Evolutionary conservation across 2,329 filamentous ascomycete species (phyloP).

Genomic region (Fusarium hostae): DNA sequence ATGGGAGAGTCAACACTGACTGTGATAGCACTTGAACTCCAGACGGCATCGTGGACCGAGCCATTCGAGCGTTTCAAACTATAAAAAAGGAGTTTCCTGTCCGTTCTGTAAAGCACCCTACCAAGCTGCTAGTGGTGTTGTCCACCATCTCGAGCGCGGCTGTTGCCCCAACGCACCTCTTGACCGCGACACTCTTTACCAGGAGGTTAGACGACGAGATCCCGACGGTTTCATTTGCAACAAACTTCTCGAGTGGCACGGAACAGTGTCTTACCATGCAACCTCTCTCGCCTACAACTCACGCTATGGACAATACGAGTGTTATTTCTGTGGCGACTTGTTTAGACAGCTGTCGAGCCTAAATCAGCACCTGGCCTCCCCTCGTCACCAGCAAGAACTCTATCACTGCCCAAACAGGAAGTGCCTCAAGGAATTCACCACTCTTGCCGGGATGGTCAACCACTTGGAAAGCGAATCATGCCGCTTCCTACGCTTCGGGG

Average conservation of each 20-base stretch:
- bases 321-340: conserved; percentile 57
- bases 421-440: conserved; percentile 53
- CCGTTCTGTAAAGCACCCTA: conserved; percentile 64
- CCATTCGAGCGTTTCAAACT: not conserved
- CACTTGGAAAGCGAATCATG: conserved; percentile 59
- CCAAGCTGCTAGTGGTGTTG: conserved; percentile 63
- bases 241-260: conserved; percentile 60
- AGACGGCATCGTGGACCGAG: not conserved
- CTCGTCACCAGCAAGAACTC: conserved; percentile 51
- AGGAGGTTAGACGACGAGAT: conserved; percentile 58
- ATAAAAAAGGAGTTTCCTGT: conserved; percentile 51
- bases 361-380: conserved; percentile 65
- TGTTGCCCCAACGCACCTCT: conserved; percentile 60
- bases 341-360: conserved; percentile 54
- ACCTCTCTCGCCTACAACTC: conserved; percentile 57
- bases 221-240: conserved; percentile 61
- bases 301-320: conserved; percentile 42
- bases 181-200: conserved; percentile 61
- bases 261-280: conserved; percentile 50
- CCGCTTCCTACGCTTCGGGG: conserved; percentile 52
- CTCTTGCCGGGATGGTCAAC: conserved; percentile 53
- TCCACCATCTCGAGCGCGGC: conserved; percentile 67
- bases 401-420: conserved; percentile 54
- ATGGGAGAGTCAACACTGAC: not conserved
- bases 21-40: not conserved